Conservation (phyloP, 208 protist genomes). For the Trypanosoma conorhini region DNA sequence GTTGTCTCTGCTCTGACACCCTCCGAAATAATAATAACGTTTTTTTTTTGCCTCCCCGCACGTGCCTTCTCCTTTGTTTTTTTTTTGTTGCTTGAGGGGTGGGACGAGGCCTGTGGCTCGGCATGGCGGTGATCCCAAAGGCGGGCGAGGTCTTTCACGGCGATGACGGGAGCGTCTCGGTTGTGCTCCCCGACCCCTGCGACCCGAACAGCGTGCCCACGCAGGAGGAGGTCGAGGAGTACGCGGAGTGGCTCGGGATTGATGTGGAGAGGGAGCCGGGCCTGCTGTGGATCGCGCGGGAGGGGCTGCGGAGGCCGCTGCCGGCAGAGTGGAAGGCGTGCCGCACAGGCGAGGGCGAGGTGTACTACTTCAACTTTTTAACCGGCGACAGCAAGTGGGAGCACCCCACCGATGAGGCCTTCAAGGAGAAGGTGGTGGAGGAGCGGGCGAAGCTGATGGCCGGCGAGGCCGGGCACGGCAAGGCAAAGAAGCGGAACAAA, state of each 20-base stretch:
- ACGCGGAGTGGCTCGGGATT: conserved; percentile 95
- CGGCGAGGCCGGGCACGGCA: neutral
- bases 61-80: conserved; percentile 5
- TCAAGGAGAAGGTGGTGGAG: conserved; percentile 57
- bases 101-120: neutral
- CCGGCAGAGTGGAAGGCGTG: conserved; percentile 92
- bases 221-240: conserved; percentile 87
- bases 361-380: conserved; percentile 97
- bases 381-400: conserved; percentile 93
- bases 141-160: conserved; percentile 68
- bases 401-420: conserved; percentile 94
- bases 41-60: conserved; percentile 12
- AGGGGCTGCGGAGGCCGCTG: conserved; percentile 92
- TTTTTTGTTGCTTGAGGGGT: conserved; percentile 2
- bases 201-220: conserved; percentile 89
- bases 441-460: conserved; percentile 44
- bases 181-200: conserved; percentile 88
- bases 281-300: conserved; percentile 89
- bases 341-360: conserved; percentile 78
- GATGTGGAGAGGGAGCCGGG: conserved; percentile 72
- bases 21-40: neutral
- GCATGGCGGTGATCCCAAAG: conserved; percentile 51
- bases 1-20: neutral
- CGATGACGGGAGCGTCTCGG: conserved; percentile 82
- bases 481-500: conserved; percentile 10